Percentiles rank a stretch among this genome's conserved stretches.
Evolutionary conservation across 2,329 filamentous ascomycete species (phyloP).

Genomic region (Furcasterigmium sp.): DNA sequence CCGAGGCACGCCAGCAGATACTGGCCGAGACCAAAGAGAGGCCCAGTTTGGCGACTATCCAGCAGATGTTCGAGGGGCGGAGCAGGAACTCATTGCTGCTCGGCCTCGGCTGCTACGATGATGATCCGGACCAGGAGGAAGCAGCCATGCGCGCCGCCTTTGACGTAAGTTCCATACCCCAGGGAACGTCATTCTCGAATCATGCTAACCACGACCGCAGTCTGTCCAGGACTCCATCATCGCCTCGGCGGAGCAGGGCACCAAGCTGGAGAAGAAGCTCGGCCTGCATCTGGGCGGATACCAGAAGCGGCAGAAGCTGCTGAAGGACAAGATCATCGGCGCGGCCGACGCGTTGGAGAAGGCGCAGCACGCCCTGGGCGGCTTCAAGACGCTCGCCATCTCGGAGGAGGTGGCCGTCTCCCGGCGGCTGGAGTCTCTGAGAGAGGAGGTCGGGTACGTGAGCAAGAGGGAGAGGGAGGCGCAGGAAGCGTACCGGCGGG

Average conservation of each 20-base stretch:
- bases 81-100: conserved; percentile 59
- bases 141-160: conserved; percentile 65
- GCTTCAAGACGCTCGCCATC: conserved; percentile 69
- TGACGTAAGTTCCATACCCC: conserved; percentile 49
- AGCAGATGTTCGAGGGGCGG: conserved; percentile 46
- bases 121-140: conserved; percentile 65
- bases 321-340: conserved; percentile 73
- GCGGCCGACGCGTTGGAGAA: conserved; percentile 70
- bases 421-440: conserved; percentile 65
- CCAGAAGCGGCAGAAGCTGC: conserved; percentile 74
- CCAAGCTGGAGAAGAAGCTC: conserved; percentile 93
- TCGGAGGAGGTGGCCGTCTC: conserved; percentile 74
- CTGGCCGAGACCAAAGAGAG: conserved; percentile 59
- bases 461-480: conserved; percentile 81
- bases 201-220: conserved; percentile 29
- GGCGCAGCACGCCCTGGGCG: conserved; percentile 65
- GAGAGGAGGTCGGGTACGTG: conserved; percentile 79
- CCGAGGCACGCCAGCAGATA: conserved; percentile 72
- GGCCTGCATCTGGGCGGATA: conserved; percentile 83
- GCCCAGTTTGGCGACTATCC: conserved; percentile 44
- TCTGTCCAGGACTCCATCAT: conserved; percentile 69
- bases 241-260: conserved; percentile 69
- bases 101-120: conserved; percentile 74
- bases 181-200: too few relatives aligned
- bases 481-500: conserved; percentile 75